A percentile compares a stretch with the other conserved stretches of the same genome.
Conservation (phyloP, 805 yeast species). For the Zygosaccharomyces rouxii region DNA sequence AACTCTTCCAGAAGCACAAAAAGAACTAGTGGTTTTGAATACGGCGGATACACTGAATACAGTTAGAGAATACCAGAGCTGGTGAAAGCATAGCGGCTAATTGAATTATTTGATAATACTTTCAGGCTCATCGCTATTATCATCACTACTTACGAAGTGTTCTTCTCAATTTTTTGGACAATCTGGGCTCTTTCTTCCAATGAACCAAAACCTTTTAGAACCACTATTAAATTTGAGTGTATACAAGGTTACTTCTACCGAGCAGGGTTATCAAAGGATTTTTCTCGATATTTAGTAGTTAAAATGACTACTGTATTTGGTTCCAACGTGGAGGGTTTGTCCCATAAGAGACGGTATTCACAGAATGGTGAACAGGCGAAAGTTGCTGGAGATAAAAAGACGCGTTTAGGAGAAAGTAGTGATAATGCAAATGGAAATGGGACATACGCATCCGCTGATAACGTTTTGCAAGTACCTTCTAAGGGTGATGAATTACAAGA, state of each 20-base stretch:
- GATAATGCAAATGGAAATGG: not conserved
- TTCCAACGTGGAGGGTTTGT: slow-evolving; percentile 16
- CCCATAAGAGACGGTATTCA: slow-evolving; percentile 22
- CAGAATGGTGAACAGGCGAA: slow-evolving; percentile 8
- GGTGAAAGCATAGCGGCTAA: not conserved
- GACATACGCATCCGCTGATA: not conserved
- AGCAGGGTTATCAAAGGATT: slow-evolving; percentile 40
- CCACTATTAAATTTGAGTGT: not conserved
- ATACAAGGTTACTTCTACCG: not conserved
- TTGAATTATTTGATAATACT: not conserved
- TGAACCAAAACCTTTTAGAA: not conserved
- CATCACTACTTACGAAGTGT: slow-evolving; percentile 40
- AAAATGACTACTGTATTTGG: slow-evolving; percentile 58
- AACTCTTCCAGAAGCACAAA: slow-evolving; percentile 1
- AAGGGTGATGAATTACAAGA: slow-evolving; percentile 22
- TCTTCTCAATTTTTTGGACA: not conserved
- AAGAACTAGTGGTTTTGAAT: slow-evolving; percentile 36
- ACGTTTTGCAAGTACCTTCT: slow-evolving; percentile 7
- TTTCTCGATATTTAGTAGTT: slow-evolving; percentile 48
- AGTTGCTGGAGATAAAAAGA: slow-evolving; percentile 18
- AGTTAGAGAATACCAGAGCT: slow-evolving; percentile 6
- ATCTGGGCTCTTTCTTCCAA: not conserved
- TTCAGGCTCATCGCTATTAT: slow-evolving; percentile 54
- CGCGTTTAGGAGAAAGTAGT: slow-evolving; percentile 14
- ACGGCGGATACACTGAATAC: slow-evolving; percentile 39